phyloP scores from a whole-genome alignment of 2,329 filamentous ascomycete genomes.

The Trichophyton rubrum region DNA sequence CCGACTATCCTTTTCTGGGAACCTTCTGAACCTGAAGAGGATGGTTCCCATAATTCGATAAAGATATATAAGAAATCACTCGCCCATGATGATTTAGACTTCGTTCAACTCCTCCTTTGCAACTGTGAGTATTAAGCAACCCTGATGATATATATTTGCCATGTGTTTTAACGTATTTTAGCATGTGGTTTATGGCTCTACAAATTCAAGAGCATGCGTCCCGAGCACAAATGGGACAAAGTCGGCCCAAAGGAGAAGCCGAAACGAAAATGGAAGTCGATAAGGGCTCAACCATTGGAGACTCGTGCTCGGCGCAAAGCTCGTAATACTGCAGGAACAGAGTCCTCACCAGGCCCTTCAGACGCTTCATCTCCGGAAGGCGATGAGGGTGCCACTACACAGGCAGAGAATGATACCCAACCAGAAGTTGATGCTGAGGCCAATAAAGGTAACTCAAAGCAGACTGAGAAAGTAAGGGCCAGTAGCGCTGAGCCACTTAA shows the following conservation, averaged over 20 bases:
- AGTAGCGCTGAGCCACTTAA: conserved; percentile 37
- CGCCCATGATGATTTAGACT: conserved; percentile 54
- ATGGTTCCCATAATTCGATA: conserved; percentile 53
- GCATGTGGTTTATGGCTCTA: conserved; percentile 89
- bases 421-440: conserved; percentile 12
- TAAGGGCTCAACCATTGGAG: conserved; percentile 24
- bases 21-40: conserved; percentile 48
- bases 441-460: conserved; percentile 20
- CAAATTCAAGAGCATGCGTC: conserved; percentile 76
- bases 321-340: conserved; percentile 20
- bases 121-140: conserved; percentile 52
- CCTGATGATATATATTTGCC: conserved; percentile 8
- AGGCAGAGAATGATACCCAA: conserved; percentile 15
- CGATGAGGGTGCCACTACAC: conserved; percentile 13
- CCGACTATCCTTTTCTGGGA: conserved; percentile 65
- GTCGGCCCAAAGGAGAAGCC: conserved; percentile 31
- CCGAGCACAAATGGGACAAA: conserved; percentile 70
- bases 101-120: conserved; percentile 65
- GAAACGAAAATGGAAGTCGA: conserved; percentile 24
- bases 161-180: conserved; percentile 25
- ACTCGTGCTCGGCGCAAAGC: conserved; percentile 12
- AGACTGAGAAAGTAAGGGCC: conserved; percentile 33
- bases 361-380: conserved; percentile 15
- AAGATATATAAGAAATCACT: conserved; percentile 64
- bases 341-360: conserved; percentile 19